Percentiles rank a stretch among this genome's conserved stretches.
phyloP scores from a whole-genome alignment of 225 moss, liverwort and hornwort species.

The Thuidium tamariscinum region DNA sequence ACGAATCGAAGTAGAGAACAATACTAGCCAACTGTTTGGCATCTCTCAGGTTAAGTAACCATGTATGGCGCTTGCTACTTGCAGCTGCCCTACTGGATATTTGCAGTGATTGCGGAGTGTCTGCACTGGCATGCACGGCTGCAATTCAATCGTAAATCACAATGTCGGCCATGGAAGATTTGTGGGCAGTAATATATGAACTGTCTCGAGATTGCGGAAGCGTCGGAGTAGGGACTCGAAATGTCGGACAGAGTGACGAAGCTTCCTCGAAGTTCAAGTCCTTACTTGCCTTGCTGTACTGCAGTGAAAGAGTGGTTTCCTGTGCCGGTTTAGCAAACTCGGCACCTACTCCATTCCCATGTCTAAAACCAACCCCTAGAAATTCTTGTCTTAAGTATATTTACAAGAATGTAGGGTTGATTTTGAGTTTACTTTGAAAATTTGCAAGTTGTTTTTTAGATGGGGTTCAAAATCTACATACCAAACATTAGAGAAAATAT shows the following conservation, averaged over 20 bases:
- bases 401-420: accelerated
- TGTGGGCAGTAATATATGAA: neutral
- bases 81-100: neutral
- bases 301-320: neutral
- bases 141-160: neutral
- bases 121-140: neutral
- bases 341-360: neutral
- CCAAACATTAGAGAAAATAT: too few species aligned
- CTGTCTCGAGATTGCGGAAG: neutral
- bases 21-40: neutral
- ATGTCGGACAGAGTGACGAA: neutral
- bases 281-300: neutral
- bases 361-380: neutral
- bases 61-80: neutral
- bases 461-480: neutral
- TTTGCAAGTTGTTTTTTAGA: neutral
- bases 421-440: neutral
- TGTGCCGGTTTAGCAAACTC: too few species aligned
- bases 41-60: neutral
- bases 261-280: neutral
- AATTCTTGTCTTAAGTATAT: accelerated
- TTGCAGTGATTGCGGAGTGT: neutral
- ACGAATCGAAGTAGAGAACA: neutral
- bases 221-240: neutral
- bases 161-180: neutral